phyloP scores from a whole-genome alignment of 805 yeast genomes.

The Candida morakotiae region DNA sequence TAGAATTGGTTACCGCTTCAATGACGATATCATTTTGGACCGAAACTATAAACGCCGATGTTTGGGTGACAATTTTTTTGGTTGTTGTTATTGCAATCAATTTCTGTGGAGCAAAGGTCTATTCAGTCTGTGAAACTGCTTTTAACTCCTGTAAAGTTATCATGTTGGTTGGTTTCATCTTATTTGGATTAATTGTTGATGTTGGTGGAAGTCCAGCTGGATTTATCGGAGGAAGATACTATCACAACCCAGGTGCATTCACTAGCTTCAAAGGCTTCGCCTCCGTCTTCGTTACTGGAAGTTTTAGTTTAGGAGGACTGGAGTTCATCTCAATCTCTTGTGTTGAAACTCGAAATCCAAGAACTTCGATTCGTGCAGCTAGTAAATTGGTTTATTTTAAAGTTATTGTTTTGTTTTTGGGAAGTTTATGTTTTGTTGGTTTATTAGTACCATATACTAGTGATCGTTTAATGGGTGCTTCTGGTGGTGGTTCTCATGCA shows the following conservation, averaged over 20 bases:
- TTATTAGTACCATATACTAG: slow-evolving; percentile 35
- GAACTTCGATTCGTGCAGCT: slow-evolving; percentile 35
- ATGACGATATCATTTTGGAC: slow-evolving; percentile 60
- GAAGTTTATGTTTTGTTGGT: slow-evolving; percentile 35
- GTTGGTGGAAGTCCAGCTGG: slow-evolving; percentile 33
- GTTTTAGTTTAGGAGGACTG: slow-evolving; percentile 39
- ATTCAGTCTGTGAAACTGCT: slow-evolving; percentile 39
- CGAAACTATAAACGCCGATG: slow-evolving; percentile 46
- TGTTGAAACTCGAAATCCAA: slow-evolving; percentile 35
- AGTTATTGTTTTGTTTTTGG: slow-evolving; percentile 34
- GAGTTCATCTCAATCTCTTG: slow-evolving; percentile 37
- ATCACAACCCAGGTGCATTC: slow-evolving; percentile 37
- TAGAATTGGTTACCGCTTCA: slow-evolving; percentile 62
- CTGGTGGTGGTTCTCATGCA: slow-evolving; percentile 28
- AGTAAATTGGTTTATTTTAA: slow-evolving; percentile 39
- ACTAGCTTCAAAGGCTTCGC: slow-evolving; percentile 38
- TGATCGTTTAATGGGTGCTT: slow-evolving; percentile 29
- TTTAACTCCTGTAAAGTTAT: slow-evolving; percentile 33
- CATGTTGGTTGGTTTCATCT: slow-evolving; percentile 35
- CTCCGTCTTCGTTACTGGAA: slow-evolving; percentile 36
- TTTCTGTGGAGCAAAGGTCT: slow-evolving; percentile 44
- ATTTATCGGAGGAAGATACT: slow-evolving; percentile 37
- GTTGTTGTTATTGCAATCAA: slow-evolving; percentile 41
- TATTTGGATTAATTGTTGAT: slow-evolving; percentile 37
- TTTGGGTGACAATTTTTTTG: slow-evolving; percentile 51